Base-by-base conservation (phyloP, 192 early-diverging fungal genomes). In the Coemansia sp. region DNA sequence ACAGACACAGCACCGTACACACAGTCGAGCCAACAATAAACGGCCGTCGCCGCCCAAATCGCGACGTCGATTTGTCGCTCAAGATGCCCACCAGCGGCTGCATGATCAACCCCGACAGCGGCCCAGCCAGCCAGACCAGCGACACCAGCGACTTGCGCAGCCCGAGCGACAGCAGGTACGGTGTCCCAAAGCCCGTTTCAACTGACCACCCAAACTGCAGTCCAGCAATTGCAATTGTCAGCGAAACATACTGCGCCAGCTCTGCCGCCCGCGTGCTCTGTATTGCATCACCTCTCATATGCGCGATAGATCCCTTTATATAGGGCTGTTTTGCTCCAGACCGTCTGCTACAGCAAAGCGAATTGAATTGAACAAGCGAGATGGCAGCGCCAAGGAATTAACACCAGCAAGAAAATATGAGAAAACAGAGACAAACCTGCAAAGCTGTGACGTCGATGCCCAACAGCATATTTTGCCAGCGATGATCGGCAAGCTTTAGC, bases 41-140 rank as follows among this genome's bases (percentile, higher is more conserved):
- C 1, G 94, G 95, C 51, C 94, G 82, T 48, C 95, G 84, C 22
- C 89, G 86, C 19, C 95, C 95, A n/a, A 89, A 58, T 15, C 73
- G 69, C 27, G 84, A 86, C 14, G 87, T 90, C 65, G 85, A 85
- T 41, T 76, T 72, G 75, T 97, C 95, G 74, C 90, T 92, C 48
- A 93, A 85, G 4, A 87, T 89, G 9, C 95, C 95, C 10, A 95
- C 88, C 41, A 95, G 73, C 17, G 91, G 91, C 64, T 92, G 91
- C 66, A 87, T 90, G 27, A 92, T 64, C 17, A 92, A 76, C 12
- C 91, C 92, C 37, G 90, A 90, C n/a, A 93, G 73, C 39, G 92
- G 92, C 6, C 92, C 92, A 2, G 94, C 94, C 57, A 98, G 82
- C 96, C 96, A 98, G 9, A 98, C 96, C 32, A 97, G 76, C 39